Percentiles rank a stretch among this genome's conserved stretches.
Evolutionary conservation across 805 yeast genomes (phyloP).

Genomic region (Candida krabiensis): DNA sequence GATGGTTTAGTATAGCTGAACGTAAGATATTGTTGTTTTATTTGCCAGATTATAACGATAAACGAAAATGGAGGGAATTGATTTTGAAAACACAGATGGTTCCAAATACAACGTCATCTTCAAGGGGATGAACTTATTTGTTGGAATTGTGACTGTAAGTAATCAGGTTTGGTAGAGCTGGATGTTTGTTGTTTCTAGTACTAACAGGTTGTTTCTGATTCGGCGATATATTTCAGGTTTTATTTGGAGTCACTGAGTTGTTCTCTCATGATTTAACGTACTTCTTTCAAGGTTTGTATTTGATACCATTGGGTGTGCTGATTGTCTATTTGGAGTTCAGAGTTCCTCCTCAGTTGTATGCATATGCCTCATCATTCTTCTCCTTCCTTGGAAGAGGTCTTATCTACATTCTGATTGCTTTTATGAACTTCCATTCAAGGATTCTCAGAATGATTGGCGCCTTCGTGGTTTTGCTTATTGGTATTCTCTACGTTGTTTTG

Average conservation of each 20-base stretch:
- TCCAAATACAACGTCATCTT: slow-evolving; percentile 47
- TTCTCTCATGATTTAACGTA: slow-evolving; percentile 38
- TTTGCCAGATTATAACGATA: background rate
- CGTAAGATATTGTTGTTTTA: background rate
- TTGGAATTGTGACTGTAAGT: slow-evolving; percentile 56
- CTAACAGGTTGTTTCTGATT: too few relatives aligned
- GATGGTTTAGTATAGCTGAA: slow-evolving; percentile 1
- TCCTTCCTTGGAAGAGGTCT: slow-evolving; percentile 74
- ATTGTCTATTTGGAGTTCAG: slow-evolving; percentile 48
- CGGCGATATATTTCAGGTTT: too few relatives aligned
- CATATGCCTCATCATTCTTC: slow-evolving; percentile 66
- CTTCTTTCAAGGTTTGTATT: slow-evolving; percentile 59
- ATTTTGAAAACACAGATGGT: slow-evolving; percentile 43
- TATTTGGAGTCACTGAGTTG: too few relatives aligned
- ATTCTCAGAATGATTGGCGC: slow-evolving; percentile 57
- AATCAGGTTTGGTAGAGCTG: background rate
- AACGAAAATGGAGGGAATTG: slow-evolving; percentile 36
- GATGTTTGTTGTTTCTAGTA: slow-evolving; percentile 3
- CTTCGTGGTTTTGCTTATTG: slow-evolving; percentile 56
- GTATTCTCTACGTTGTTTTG: slow-evolving; percentile 56
- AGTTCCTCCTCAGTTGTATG: slow-evolving; percentile 59
- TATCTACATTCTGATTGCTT: slow-evolving; percentile 54
- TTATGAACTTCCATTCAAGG: slow-evolving; percentile 50
- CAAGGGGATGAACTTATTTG: slow-evolving; percentile 51
- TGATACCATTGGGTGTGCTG: slow-evolving; percentile 52